Evolutionary conservation across 768 basidiomycete genomes (phyloP).

Genomic region (Myochromella boudieri): DNA sequence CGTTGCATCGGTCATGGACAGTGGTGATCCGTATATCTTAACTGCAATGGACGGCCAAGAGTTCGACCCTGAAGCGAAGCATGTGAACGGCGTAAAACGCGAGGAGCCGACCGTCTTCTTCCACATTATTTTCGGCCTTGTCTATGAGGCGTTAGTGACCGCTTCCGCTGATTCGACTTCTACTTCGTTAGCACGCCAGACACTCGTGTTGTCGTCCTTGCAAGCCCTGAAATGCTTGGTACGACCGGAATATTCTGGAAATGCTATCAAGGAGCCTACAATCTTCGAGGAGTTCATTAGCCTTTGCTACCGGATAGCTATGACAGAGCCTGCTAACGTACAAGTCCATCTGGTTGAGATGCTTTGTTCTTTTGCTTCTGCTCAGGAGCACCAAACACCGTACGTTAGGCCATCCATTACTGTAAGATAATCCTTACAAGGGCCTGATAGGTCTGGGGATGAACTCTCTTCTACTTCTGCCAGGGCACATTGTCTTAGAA

Average conservation of each 20-base stretch:
- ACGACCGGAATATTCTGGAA: constrained; percentile 75
- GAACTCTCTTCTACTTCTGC: constrained; percentile 43
- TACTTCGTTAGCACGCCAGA: constrained; percentile 37
- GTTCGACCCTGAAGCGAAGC: constrained; percentile 21
- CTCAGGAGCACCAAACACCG: constrained; percentile 28
- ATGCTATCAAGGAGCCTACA: constrained; percentile 74
- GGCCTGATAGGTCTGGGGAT: constrained; percentile 27
- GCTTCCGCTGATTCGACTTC: constrained; percentile 61
- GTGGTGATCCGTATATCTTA: constrained; percentile 62
- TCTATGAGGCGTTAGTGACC: constrained; percentile 81
- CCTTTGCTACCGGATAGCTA: constrained; percentile 84
- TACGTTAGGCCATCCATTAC: constrained; percentile 14
- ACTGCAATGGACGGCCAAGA: constrained; percentile 84
- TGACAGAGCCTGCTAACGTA: constrained; percentile 76
- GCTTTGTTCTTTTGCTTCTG: constrained; percentile 55
- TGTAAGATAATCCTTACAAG: not conserved
- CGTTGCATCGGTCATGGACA: constrained; percentile 76
- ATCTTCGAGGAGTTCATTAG: constrained; percentile 90
- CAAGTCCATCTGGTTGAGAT: constrained; percentile 75
- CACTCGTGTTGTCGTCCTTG: constrained; percentile 60
- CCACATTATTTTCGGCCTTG: constrained; percentile 89
- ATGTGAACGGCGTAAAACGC: constrained; percentile 27
- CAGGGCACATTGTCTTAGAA: constrained; percentile 71
- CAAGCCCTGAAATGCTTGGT: constrained; percentile 82
- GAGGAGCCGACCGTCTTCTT: constrained; percentile 80